phyloP scores from a whole-genome alignment of 78 protist genomes.

The Paratrimastix pyriformis region DNA sequence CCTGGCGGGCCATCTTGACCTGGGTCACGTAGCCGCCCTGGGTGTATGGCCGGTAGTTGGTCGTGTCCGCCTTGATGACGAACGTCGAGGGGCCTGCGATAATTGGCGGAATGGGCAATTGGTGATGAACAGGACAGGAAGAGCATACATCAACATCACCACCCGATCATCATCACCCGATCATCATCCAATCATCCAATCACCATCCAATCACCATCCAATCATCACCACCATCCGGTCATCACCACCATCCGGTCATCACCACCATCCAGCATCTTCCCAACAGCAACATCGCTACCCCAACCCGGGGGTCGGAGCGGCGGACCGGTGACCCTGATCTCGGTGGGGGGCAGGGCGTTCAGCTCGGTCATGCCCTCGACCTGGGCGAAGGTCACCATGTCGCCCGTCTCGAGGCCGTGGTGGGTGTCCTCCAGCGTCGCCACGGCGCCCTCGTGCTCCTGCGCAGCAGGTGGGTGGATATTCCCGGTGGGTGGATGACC shows the following conservation, averaged over 20 bases:
- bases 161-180: too few relatives aligned
- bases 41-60: slow-evolving; percentile 26
- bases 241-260: too few relatives aligned
- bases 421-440: slow-evolving; percentile 56
- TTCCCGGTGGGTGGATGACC: too few relatives aligned
- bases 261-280: not conserved
- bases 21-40: slow-evolving; percentile 74
- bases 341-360: slow-evolving; percentile 41
- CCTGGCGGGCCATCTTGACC: slow-evolving; percentile 64
- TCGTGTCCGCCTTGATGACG: slow-evolving; percentile 62
- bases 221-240: too few relatives aligned
- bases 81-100: slow-evolving; percentile 44
- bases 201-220: too few relatives aligned
- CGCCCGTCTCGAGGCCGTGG: slow-evolving; percentile 73
- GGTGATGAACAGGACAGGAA: too few relatives aligned
- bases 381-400: slow-evolving; percentile 68
- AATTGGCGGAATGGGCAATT: too few relatives aligned
- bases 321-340: slow-evolving; percentile 33
- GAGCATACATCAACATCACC: not conserved
- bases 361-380: slow-evolving; percentile 77
- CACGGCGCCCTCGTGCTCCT: slow-evolving; percentile 53
- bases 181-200: too few relatives aligned
- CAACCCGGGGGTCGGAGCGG: not conserved
- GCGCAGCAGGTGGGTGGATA: too few relatives aligned
- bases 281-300: not conserved